These are phyloP conservation scores for Trichosporon sp. DNA, from an alignment of 1,284 basidiomycete genomes.

Conservation along the genomic window DNA sequence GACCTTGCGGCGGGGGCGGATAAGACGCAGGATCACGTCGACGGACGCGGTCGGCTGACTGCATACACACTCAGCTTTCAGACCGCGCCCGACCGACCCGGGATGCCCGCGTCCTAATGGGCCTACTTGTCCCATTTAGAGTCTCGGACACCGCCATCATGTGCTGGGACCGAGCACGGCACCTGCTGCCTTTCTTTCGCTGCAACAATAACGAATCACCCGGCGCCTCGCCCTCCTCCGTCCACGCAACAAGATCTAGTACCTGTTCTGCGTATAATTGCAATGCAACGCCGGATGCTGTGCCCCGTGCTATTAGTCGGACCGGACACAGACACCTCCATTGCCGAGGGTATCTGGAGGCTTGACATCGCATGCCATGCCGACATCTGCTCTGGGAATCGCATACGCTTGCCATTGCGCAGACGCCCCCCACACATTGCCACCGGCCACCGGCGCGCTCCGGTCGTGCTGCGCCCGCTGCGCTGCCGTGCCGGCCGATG, in stretches of 20 bases:
- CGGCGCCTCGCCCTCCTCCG: neutral
- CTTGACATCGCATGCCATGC: neutral
- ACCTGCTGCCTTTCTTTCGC: neutral
- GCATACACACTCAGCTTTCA: neutral
- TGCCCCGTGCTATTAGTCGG: neutral
- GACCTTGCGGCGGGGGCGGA: neutral
- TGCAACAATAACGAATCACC: slow-evolving; percentile 1
- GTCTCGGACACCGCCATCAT: slow-evolving; percentile 1
- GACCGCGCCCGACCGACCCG: slow-evolving; percentile 2
- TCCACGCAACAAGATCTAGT: neutral
- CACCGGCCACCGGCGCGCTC: neutral
- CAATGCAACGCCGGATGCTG: neutral
- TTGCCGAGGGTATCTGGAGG: slow-evolving; percentile 2
- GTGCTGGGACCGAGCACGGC: neutral
- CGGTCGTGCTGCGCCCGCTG: neutral
- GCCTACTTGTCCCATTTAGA: neutral
- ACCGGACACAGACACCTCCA: neutral
- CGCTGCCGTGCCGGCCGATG: neutral
- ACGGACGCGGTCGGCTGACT: slow-evolving; percentile 4
- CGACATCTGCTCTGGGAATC: neutral
- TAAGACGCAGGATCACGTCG: neutral
- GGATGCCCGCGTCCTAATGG: neutral
- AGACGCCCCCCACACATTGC: neutral
- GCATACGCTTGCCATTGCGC: neutral
- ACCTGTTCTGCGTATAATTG: neutral